A percentile compares a stretch with the other conserved stretches of the same genome.
phyloP scores from a whole-genome alignment of 495 filamentous ascomycete genomes.

The Astrocystis sublimbata region DNA sequence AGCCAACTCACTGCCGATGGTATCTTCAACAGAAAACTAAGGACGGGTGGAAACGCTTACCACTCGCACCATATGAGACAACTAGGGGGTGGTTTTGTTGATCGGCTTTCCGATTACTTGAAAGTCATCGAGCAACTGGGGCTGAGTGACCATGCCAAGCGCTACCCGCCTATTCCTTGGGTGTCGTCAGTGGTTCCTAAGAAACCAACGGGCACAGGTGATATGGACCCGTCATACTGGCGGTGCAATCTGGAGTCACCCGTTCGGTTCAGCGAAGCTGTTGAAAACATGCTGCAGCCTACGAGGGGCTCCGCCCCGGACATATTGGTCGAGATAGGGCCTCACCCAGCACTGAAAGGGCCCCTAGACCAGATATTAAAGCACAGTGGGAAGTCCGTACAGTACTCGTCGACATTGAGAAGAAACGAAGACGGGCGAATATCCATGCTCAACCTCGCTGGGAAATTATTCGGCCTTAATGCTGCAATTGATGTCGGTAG shows the following conservation, averaged over 20 bases:
- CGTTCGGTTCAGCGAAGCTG: conserved; percentile 39
- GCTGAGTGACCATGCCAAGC: not conserved
- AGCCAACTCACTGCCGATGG: conserved; percentile 50
- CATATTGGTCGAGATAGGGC: conserved; percentile 56
- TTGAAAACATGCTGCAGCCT: conserved; percentile 29
- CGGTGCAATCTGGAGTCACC: conserved; percentile 43
- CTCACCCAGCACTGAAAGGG: conserved; percentile 56
- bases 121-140: not conserved
- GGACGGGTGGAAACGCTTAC: conserved; percentile 51
- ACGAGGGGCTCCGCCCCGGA: conserved; percentile 12
- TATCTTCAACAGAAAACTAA: conserved; percentile 40
- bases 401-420: conserved; percentile 28
- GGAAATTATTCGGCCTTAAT: conserved; percentile 13
- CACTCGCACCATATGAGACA: conserved; percentile 61
- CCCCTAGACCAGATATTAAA: conserved; percentile 50
- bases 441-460: conserved; percentile 16
- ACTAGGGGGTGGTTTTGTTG: too few species aligned
- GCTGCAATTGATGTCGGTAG: conserved; percentile 3
- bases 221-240: conserved; percentile 36
- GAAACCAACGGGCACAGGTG: not conserved
- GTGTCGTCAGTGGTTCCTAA: conserved; percentile 18
- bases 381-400: conserved; percentile 16
- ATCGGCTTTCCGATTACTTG: too few species aligned
- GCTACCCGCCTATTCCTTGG: conserved; percentile 8
- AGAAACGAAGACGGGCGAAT: conserved; percentile 8